Base-by-base conservation (phyloP, 345 rosid species). In the Bruguiera parviflora region DNA sequence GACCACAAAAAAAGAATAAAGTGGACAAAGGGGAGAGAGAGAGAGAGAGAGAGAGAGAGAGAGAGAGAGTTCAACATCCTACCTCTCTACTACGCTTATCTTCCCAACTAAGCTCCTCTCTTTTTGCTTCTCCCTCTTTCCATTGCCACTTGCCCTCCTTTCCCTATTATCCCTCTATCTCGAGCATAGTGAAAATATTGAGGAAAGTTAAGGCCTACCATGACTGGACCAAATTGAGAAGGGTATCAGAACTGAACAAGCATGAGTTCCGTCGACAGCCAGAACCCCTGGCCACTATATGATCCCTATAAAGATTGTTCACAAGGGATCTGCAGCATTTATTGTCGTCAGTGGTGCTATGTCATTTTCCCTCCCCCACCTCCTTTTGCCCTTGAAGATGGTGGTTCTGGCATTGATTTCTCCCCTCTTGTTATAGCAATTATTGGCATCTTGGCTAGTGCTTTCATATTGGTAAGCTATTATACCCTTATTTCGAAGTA, bases 261-360 rank as follows among this genome's bases (percentile, higher is more conserved):
- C 24, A 88, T 88, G 92, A 80, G 80, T 67, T 80, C 84, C 67
- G 61, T 76, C 0, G 63, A 72, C 53, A 71, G 68, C 57, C 83
- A 81, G 33, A 76, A 76, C 78, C 88, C 88, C 0, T 88, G 86
- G 88, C 49, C 84, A 32, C 76, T 87, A 5, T 81, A 78, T 43
- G 76, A 70, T 43, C 21, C 85, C 5, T 88, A 88, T 68, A 89
- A 58, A 67, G 98, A 94, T 66, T 93, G 98, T 67, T 89, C 98
- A 2, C 89, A 84, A 67, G 85, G 87, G 49, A 69, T 94, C 64
- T 94, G 98, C 63, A 91, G 87, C 87, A 68, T 89, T 8, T 91
- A 88, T 73, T 93, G 98, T 64, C 96, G 92, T 0, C 96, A 91
- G 68, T 85, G 97, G 96, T 93, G 98, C 75, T 89, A 86, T 80